Evolutionary conservation across 148 eudicot species (phyloP).

Genomic region (Silene latifolia): DNA sequence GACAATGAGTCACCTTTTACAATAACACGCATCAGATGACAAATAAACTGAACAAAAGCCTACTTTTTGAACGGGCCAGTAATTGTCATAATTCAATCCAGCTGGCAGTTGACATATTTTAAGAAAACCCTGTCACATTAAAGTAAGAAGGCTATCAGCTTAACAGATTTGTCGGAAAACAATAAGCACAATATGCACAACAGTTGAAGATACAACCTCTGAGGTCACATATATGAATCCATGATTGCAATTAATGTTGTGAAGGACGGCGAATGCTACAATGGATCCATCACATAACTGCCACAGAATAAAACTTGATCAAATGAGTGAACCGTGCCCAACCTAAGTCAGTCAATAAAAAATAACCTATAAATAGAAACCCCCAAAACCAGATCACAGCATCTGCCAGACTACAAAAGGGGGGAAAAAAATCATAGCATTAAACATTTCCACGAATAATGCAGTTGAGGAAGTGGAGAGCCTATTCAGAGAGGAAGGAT

Average conservation of each 20-base stretch:
- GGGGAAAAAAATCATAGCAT: background rate
- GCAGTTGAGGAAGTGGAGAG: background rate
- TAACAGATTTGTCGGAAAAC: background rate
- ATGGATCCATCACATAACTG: conserved; percentile 96
- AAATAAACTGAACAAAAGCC: background rate
- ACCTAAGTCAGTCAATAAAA: background rate
- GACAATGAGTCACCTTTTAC: conserved; percentile 10
- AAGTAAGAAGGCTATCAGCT: conserved; percentile 9
- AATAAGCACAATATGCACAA: conserved; percentile 3
- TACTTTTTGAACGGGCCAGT: conserved; percentile 98
- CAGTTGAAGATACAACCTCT: conserved; percentile 45
- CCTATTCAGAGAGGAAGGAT: background rate
- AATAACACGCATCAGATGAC: background rate
- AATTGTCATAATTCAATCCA: conserved; percentile 69
- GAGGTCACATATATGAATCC: conserved; percentile 90
- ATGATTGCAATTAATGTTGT: conserved; percentile 95
- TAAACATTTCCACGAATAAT: background rate
- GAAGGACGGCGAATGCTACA: conserved; percentile 90
- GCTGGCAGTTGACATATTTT: conserved; percentile 89
- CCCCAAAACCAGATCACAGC: background rate
- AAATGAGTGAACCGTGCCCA: background rate
- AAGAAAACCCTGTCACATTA: conserved; percentile 60
- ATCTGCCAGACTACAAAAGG: background rate
- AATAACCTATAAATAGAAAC: conserved; percentile 3
- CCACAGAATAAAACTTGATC: conserved; percentile 18